Conservation (phyloP, 441 rosid genomes). For the Adansonia madagascariensis region DNA sequence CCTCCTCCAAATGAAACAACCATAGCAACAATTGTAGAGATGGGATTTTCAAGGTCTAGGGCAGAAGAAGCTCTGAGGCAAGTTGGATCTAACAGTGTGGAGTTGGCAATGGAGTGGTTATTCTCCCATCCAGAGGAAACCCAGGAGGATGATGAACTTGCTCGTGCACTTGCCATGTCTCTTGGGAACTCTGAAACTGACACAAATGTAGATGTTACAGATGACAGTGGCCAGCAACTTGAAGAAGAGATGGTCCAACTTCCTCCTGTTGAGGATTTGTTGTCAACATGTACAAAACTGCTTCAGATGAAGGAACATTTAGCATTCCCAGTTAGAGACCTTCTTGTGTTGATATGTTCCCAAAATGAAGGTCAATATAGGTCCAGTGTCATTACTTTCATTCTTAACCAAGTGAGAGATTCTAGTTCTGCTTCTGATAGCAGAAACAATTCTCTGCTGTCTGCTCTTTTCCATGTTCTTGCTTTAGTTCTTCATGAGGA, state of each 20-base stretch:
- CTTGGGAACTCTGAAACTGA: conserved; percentile 91
- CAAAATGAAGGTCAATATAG: conserved; percentile 91
- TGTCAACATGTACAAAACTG: conserved; percentile 84
- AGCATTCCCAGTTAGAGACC: conserved; percentile 91
- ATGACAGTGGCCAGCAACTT: conserved; percentile 50
- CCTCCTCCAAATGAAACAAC: conserved; percentile 94
- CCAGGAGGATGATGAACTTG: conserved; percentile 98
- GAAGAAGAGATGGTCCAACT: conserved; percentile 83
- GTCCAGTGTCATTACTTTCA: conserved; percentile 72
- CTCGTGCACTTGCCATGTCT: conserved; percentile 99
- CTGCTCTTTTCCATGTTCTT: conserved; percentile 84
- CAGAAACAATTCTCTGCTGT: conserved; percentile 57
- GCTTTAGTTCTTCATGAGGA: conserved; percentile 95
- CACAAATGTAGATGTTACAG: conserved; percentile 61
- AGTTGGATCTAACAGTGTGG: conserved; percentile 94
- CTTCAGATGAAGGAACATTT: conserved; percentile 89
- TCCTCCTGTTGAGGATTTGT: conserved; percentile 89
- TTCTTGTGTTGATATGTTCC: conserved; percentile 83
- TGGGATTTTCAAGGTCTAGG: conserved; percentile 96
- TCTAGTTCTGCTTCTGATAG: conserved; percentile 56
- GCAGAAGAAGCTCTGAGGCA: conserved; percentile 99
- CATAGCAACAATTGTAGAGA: conserved; percentile 92
- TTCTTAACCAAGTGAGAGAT: conserved; percentile 75
- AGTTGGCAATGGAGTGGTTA: conserved; percentile 99
- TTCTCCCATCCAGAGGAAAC: conserved; percentile 92